These are phyloP conservation scores for Saccharomycopsis crataegensis DNA, from an alignment of 1,139 yeast genomes.

Conservation along the genomic window DNA sequence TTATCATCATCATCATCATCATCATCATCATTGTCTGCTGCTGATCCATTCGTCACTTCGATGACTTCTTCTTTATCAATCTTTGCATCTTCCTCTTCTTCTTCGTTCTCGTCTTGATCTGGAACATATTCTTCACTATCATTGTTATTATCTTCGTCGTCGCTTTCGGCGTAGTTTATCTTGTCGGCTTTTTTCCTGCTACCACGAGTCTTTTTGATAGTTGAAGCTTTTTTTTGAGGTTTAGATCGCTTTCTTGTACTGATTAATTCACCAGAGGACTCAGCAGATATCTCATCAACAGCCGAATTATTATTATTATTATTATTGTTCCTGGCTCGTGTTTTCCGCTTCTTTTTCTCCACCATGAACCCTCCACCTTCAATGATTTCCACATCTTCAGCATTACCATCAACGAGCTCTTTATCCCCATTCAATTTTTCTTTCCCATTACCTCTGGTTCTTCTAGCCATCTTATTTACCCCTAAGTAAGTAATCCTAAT, in stretches of 20 bases:
- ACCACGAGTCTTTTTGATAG: constrained; percentile 12
- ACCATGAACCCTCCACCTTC: constrained; percentile 20
- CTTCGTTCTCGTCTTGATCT: constrained; percentile 20
- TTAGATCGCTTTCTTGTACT: constrained; percentile 7
- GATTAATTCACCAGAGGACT: no score
- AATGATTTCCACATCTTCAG: constrained; percentile 20
- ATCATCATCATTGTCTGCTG: no score
- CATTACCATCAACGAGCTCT: constrained; percentile 19
- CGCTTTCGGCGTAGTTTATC: constrained; percentile 27
- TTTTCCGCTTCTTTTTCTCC: constrained; percentile 13
- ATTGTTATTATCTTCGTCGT: constrained; percentile 27
- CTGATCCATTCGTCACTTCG: constrained; percentile 21
- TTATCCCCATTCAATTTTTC: neutral
- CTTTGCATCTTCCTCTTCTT: constrained; percentile 21
- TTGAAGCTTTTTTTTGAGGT: neutral
- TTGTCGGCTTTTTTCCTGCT: constrained; percentile 23
- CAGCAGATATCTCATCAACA: neutral
- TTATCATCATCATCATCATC: constrained; percentile 13
- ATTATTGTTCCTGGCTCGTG: neutral
- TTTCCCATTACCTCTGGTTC: neutral
- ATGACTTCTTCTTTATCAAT: constrained; percentile 19
- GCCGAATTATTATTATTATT: neutral
- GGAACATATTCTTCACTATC: constrained; percentile 19
- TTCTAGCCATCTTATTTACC: neutral
- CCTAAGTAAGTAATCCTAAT: neutral